Base-by-base conservation (phyloP, 331 rosid species). In the Cydonia oblonga region DNA sequence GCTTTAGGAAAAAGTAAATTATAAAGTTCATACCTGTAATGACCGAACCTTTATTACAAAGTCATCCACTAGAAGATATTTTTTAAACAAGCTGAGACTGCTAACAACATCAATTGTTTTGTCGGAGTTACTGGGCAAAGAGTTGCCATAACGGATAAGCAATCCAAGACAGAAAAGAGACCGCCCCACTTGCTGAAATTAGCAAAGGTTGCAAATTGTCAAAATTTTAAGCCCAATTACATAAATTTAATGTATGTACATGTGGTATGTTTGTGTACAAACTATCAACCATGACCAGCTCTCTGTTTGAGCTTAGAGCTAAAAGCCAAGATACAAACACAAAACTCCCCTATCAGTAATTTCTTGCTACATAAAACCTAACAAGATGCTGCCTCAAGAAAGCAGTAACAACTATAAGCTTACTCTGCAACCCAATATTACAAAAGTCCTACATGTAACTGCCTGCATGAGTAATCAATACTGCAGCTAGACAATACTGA, bases 121-220 rank as follows among this genome's bases (percentile, higher is more conserved):
- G 78, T 78, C 78, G 80, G 78, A 78, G 79, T 79, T 83, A 53
- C 78, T 70, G 69, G 90, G 77, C 84, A 95, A 83, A 66, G 82
- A 69, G 73, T 84, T 86, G 42, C 99, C 99, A 66, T 91, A 95
- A 10, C 99, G 99, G 80, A 95, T 86, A 71, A 95, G 98, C 70
- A 77, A 83, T 70, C 98, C 98, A 26, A 95, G 88, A 80, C 96
- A 91, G 80, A 91, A 95, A 77, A 95, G 97, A 68, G 98, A 95
- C 32, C 98, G 88, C 58, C 91, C 97, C 11, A 87, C 90, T 69
- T 62, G 88, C 98, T 95, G 93, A 61, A 82, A 77, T 80, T 20
- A 61, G 60, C 68, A 80, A 70, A 75, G 68, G 74, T 70, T 11
- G 30, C 70, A 72, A 71, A 28, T 72, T 58, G 49, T 78, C 44